Conservation (phyloP, 805 yeast genomes). For the Barnettozyma sucrosica region DNA sequence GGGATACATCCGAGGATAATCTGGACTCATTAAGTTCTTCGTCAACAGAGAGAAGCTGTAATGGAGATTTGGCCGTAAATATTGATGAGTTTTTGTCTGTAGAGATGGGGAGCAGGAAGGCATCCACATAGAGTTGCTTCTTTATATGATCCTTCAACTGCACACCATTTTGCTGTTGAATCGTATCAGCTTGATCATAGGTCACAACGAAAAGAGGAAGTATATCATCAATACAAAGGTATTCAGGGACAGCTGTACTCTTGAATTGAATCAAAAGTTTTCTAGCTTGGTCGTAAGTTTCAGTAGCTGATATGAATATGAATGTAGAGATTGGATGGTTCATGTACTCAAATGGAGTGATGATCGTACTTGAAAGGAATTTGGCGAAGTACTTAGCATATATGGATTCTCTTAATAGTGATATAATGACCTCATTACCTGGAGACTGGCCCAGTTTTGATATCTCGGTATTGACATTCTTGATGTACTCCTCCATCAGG, state of each 20-base stretch:
- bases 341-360: conserved; percentile 78
- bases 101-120: conserved; percentile 17
- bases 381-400: conserved; percentile 55
- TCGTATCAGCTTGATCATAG: conserved; percentile 40
- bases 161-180: conserved; percentile 38
- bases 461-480: conserved; percentile 21
- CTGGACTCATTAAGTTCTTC: conserved; percentile 36
- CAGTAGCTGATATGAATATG: conserved; percentile 54
- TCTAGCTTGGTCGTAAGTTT: conserved; percentile 50
- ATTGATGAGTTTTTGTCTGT: conserved; percentile 11
- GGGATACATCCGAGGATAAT: conserved; percentile 8
- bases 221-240: conserved; percentile 59
- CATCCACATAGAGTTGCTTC: conserved; percentile 34
- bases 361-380: conserved; percentile 49
- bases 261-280: conserved; percentile 50
- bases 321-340: conserved; percentile 81
- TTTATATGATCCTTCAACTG: conserved; percentile 31
- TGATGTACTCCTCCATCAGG: conserved; percentile 29
- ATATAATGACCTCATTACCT: conserved; percentile 23
- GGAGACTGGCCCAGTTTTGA: conserved; percentile 9
- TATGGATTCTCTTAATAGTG: conserved; percentile 37
- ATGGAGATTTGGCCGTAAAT: conserved; percentile 26
- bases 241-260: conserved; percentile 46
- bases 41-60: conserved; percentile 34
- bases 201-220: conserved; percentile 47